A percentile compares a stretch with the other conserved stretches of the same genome.
Evolutionary conservation across 495 filamentous ascomycete genomes (phyloP).

Genomic region (Lepidopterella palustris): DNA sequence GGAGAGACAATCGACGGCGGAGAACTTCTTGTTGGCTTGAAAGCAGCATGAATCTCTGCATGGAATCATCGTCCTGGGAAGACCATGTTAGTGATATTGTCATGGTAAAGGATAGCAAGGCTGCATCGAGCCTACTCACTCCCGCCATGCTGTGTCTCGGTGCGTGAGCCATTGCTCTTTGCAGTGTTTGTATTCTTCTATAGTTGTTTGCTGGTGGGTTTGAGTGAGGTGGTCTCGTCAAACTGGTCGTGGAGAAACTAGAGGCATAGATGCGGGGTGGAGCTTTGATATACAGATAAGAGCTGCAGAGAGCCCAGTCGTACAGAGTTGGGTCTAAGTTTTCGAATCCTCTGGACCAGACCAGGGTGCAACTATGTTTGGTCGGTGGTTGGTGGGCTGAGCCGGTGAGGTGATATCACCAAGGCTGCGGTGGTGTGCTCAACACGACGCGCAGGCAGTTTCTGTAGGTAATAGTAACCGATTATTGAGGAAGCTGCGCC

Average conservation of each 20-base stretch:
- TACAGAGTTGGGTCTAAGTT: not conserved
- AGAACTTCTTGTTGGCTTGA: conserved; percentile 29
- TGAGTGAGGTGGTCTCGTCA: not conserved
- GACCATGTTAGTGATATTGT: conserved; percentile 4
- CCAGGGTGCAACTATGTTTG: not conserved
- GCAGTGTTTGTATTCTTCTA: not conserved
- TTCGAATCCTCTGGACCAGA: not conserved
- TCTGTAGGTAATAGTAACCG: not conserved
- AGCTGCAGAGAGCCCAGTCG: not conserved
- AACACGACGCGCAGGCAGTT: not conserved
- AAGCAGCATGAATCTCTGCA: conserved; percentile 27
- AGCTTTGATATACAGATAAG: not conserved
- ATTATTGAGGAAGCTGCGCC: not conserved
- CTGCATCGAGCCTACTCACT: conserved; percentile 7
- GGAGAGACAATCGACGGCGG: conserved; percentile 27
- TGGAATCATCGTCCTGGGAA: conserved; percentile 6
- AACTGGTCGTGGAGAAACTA: not conserved
- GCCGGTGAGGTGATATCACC: conserved; percentile 15
- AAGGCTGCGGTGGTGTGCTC: not conserved
- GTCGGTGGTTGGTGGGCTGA: conserved; percentile 15
- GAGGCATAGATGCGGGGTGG: not conserved
- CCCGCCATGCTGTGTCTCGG: not conserved
- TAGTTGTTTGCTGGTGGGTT: not conserved
- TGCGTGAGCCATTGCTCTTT: not conserved
- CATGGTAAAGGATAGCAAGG: not conserved